Conservation (phyloP, 495 filamentous ascomycete species). For the Bathelium albidoporum region DNA sequence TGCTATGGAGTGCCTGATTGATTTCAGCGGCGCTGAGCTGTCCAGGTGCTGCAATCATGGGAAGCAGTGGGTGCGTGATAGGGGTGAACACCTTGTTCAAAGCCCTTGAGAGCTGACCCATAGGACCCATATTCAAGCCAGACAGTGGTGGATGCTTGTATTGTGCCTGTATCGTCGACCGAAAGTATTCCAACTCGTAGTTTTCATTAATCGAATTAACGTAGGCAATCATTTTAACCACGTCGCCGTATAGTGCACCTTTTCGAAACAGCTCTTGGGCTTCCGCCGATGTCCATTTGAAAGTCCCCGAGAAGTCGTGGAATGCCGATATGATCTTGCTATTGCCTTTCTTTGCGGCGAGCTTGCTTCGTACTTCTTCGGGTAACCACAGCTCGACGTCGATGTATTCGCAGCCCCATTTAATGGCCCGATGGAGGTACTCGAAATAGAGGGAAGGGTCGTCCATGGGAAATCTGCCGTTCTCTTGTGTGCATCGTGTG, state of each 20-base stretch:
- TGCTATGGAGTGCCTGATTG: constrained; percentile 63
- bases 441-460: constrained; percentile 62
- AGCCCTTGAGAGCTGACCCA: constrained; percentile 68
- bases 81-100: constrained; percentile 77
- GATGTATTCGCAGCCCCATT: constrained; percentile 81
- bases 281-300: constrained; percentile 66
- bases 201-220: constrained; percentile 69
- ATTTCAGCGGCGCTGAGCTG: constrained; percentile 77
- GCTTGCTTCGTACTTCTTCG: constrained; percentile 53
- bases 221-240: constrained; percentile 81
- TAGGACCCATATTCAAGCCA: constrained; percentile 76
- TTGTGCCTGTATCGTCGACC: constrained; percentile 57
- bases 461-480: constrained; percentile 74
- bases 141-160: constrained; percentile 62
- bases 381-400: constrained; percentile 81
- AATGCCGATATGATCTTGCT: constrained; percentile 79
- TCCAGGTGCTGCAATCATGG: constrained; percentile 74
- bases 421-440: constrained; percentile 66
- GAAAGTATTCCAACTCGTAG: constrained; percentile 80
- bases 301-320: constrained; percentile 72
- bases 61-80: constrained; percentile 73
- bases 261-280: constrained; percentile 59
- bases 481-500: constrained; percentile 66
- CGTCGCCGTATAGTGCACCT: constrained; percentile 64
- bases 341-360: constrained; percentile 61